These are phyloP conservation scores for Oryza glumipatula DNA, from an alignment of 176 grass and related monocot genomes.

Conservation along the genomic window DNA sequence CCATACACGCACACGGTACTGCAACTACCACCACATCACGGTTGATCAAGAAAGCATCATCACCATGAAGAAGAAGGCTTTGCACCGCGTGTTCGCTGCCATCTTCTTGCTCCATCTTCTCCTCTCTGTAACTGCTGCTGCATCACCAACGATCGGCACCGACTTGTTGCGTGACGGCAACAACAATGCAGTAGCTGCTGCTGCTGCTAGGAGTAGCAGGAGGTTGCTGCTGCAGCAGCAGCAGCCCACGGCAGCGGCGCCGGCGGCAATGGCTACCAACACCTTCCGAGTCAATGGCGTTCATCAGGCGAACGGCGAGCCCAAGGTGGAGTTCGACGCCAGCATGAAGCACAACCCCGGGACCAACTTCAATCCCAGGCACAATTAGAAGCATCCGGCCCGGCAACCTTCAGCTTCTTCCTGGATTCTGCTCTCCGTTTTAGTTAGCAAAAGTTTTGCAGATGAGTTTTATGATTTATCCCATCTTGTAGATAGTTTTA, in stretches of 20 bases:
- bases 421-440: background rate
- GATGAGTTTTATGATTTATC: background rate
- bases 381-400: conserved; percentile 53
- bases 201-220: conserved; percentile 20
- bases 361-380: conserved; percentile 48
- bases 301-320: conserved; percentile 15
- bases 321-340: conserved; percentile 54
- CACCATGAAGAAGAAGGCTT: conserved; percentile 41
- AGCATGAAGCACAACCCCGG: conserved; percentile 44
- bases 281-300: conserved; percentile 22
- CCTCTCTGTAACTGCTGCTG: background rate
- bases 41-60: background rate
- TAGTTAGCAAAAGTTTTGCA: background rate
- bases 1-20: background rate
- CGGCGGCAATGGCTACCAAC: conserved; percentile 10
- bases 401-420: background rate
- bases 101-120: conserved; percentile 57
- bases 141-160: background rate
- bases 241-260: background rate
- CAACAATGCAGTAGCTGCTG: background rate
- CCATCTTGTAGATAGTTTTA: conserved; percentile 22
- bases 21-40: background rate
- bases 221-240: conserved; percentile 44
- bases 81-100: conserved; percentile 6
- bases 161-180: background rate